Conservation (phyloP, 2,329 filamentous ascomycete species). For the Macrophomina pseudophaseolina region DNA sequence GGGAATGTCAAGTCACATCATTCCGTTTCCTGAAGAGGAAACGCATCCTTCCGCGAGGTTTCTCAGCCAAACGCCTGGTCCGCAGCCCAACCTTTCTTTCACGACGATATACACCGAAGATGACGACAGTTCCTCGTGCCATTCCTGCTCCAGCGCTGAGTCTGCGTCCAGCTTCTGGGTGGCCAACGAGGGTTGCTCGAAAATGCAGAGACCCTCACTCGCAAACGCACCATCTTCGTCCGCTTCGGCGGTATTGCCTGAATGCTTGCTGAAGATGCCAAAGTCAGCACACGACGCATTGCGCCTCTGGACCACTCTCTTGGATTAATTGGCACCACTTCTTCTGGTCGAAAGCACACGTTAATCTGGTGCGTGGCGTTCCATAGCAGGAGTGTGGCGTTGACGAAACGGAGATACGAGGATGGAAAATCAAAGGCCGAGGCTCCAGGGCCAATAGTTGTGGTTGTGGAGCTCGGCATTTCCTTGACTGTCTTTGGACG, state of each 20-base stretch:
- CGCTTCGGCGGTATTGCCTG: background rate
- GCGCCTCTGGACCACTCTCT: background rate
- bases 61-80: background rate
- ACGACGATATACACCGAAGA: constrained; percentile 11
- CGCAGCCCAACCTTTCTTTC: background rate
- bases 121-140: background rate
- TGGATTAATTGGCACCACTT: background rate
- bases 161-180: background rate
- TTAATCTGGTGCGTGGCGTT: too few species aligned
- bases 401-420: background rate
- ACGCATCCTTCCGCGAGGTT: background rate
- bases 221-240: background rate
- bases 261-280: background rate
- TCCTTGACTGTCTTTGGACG: background rate
- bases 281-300: background rate
- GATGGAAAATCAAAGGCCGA: background rate
- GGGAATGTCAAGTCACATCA: background rate
- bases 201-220: background rate
- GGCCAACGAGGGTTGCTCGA: background rate
- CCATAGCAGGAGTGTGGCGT: background rate
- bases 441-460: background rate
- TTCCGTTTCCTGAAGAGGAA: background rate
- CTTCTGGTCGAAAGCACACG: too few species aligned
- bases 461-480: background rate
- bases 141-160: background rate